Evolutionary conservation across 306 rosid species (phyloP), one percentile per base, ranked within the genome.

Genomic region (Myrica gale): DNA sequence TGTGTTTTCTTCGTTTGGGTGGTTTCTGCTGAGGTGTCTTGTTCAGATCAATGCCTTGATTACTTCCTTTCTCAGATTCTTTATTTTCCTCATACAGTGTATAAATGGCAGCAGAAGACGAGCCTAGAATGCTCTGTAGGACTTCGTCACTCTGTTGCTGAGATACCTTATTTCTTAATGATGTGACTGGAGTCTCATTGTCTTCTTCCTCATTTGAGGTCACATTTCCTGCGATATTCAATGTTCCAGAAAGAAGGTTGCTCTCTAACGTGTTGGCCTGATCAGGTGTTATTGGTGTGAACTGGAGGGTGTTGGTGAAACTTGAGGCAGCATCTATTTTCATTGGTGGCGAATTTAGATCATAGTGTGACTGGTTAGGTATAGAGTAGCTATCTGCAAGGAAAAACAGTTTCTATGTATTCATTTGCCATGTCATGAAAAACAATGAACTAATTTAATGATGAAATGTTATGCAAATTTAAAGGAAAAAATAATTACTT

Each of bases 21-120:
- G 87, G 73, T 85, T 90, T 95, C 89, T 83, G 91, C 77, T 72
- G 82, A 41, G 97, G 93, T 68, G 97, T 92, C 84, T 85, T 77
- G 73, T 89, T 92, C 71, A 88, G 88, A 80, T 95, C 96, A 77
- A 92, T 67, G 50, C 68, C 90, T 77, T 61, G 72, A 67, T 50
- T 83, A 67, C 72, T 77, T 71, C 60, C 85, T 61, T 75, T 82
- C 71, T 74, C 85, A 80, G 77, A 61, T 50, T 78, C 78, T 75
- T 69, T 78, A 51, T 52, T 79, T 80, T 77, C 87, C 75, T 67
- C 67, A 41, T 58, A 50, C 54, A 80, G 70, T 46, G 77, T 75
- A 79, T 89, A 83, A 81, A 82, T 47, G 76, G 73, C 73, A 52
- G 90, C 89, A 70, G 93, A 83, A 70, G 94, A 90, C 73, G 89